Percentiles rank a stretch among this genome's conserved stretches.
Evolutionary conservation across 2,329 filamentous ascomycete genomes (phyloP).

Genomic region (Penicillium sp.): DNA sequence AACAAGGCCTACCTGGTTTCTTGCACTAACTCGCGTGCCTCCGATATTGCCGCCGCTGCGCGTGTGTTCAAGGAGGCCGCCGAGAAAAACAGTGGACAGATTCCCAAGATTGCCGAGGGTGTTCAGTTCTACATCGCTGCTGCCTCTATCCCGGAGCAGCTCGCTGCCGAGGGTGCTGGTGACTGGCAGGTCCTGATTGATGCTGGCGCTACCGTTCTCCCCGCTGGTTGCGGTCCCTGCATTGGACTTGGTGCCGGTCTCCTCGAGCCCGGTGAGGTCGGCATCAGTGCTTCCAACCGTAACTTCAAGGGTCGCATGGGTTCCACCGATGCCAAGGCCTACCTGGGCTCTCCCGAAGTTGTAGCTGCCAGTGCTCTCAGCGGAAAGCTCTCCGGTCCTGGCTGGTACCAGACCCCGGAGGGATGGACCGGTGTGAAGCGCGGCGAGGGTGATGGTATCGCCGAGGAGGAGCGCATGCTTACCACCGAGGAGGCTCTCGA

Average conservation of each 20-base stretch:
- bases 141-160: slow-evolving; percentile 77
- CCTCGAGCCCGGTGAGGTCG: slow-evolving; percentile 81
- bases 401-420: slow-evolving; percentile 74
- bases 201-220: slow-evolving; percentile 73
- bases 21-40: slow-evolving; percentile 84
- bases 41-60: slow-evolving; percentile 80
- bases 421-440: slow-evolving; percentile 64
- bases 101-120: slow-evolving; percentile 71
- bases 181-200: slow-evolving; percentile 84
- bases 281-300: slow-evolving; percentile 80
- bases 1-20: slow-evolving; percentile 86
- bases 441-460: slow-evolving; percentile 71
- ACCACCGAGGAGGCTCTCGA: slow-evolving; percentile 72
- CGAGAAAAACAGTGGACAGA: slow-evolving; percentile 59
- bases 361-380: slow-evolving; percentile 84
- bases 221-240: slow-evolving; percentile 78
- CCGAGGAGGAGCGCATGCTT: slow-evolving; percentile 65
- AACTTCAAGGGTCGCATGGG: slow-evolving; percentile 96
- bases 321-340: slow-evolving; percentile 75
- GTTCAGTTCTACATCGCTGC: slow-evolving; percentile 91
- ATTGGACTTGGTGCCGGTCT: slow-evolving; percentile 83
- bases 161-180: slow-evolving; percentile 74
- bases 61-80: slow-evolving; percentile 81
- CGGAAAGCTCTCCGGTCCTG: slow-evolving; percentile 64
- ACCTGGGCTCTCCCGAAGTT: slow-evolving; percentile 85